Base-by-base conservation (phyloP, 805 yeast species). In the Kuraishia capsulata region DNA sequence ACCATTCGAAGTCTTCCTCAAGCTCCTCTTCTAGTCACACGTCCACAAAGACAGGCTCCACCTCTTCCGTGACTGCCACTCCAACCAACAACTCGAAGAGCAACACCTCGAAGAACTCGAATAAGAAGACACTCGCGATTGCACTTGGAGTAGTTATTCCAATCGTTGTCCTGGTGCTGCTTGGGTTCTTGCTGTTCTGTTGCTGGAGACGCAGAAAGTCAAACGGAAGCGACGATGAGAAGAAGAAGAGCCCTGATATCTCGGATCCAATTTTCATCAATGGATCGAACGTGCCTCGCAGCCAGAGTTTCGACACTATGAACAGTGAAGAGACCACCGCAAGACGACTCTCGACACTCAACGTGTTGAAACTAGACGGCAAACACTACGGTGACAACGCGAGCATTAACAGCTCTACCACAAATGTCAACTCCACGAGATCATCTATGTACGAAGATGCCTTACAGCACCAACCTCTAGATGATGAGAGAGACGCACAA, bases 121-220 rank as follows among this genome's bases (percentile, higher is more conserved):
- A 58, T 33, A 67, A 64, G 38, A 80, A 73, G 46, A 71, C 73
- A 2, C 64, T 85, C n/a, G 96, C 95, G 0, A 83, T 90, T 52
- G 95, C 89, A 1, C 71, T 89, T 42, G 97, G 96, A 39, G 89
- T 84, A n/a, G 85, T 81, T 2, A 69, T 92, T 35, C 95, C 96
- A 1, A 53, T 71, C 3, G 69, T 70, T 2, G 48, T 83, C 0
- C 48, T 78, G 6, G 46, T 76, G 2, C 69, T 75, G 0, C 65
- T 64, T 0, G 37, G 72, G 1, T 24, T 79, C 2, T 36, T 86
- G 4, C 61, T 81, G 44, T 65, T 71, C 47, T 74, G 85, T 50
- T 77, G 77, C 49, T 69, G 71, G 64, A 64, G 69, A 52, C 67
- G 70, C 42, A 49, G 64, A 48, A 52, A 59, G 46, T 51, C 61